Evolutionary conservation across 2,329 filamentous ascomycete genomes (phyloP).

Genomic region (Ilyonectria mors-panacis): DNA sequence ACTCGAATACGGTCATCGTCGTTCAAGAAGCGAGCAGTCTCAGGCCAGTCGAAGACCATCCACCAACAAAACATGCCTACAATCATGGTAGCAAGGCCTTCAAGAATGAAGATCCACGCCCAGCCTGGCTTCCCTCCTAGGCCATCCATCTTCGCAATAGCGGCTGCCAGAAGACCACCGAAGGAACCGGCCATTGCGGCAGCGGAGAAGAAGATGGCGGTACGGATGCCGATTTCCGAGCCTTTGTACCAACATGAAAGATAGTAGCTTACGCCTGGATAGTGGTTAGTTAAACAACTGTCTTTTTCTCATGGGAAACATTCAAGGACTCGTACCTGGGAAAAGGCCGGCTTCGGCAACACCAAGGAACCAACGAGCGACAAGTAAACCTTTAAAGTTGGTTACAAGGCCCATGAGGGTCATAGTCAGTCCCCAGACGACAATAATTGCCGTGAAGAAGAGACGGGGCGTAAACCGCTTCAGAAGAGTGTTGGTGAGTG

Average conservation of each 20-base stretch:
- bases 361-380: conserved; percentile 71
- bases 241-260: conserved; percentile 86
- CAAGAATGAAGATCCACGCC: conserved; percentile 76
- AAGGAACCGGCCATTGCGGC: conserved; percentile 83
- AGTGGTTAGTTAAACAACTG: too few relatives aligned
- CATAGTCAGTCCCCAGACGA: conserved; percentile 65
- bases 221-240: conserved; percentile 79
- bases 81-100: conserved; percentile 77
- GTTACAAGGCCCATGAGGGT: conserved; percentile 65
- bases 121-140: conserved; percentile 68
- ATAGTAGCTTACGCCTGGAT: conserved; percentile 73
- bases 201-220: conserved; percentile 84
- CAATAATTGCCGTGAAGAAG: conserved; percentile 78
- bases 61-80: conserved; percentile 77
- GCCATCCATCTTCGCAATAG: conserved; percentile 76
- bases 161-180: conserved; percentile 78
- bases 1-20: conserved; percentile 77
- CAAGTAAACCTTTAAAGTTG: conserved; percentile 61
- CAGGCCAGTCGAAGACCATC: conserved; percentile 85
- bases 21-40: conserved; percentile 78
- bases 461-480: conserved; percentile 74
- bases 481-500: conserved; percentile 75
- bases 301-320: too few relatives aligned
- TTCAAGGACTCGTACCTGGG: conserved; percentile 50
- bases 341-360: conserved; percentile 78